These are phyloP conservation scores for Podospora conica DNA, from an alignment of 495 filamentous ascomycete species.

Conservation along the genomic window DNA sequence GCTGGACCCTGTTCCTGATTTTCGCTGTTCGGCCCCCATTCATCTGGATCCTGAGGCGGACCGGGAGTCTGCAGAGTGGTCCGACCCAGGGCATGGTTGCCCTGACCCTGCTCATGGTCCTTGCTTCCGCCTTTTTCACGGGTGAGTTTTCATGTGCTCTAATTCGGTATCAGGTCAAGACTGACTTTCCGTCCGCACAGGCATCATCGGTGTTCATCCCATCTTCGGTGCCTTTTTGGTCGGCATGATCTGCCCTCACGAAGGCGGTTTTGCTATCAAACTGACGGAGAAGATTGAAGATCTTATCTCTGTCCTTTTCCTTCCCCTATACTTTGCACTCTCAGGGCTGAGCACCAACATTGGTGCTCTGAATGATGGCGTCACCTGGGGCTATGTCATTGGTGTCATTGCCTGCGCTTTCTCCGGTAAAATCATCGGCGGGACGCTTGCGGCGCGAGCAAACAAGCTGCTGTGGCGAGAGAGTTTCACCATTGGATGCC, in stretches of 20 bases:
- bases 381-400: conserved; percentile 89
- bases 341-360: conserved; percentile 88
- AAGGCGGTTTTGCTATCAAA: conserved; percentile 90
- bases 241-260: conserved; percentile 88
- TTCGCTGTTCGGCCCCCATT: conserved; percentile 74
- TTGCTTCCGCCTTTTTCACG: conserved; percentile 90
- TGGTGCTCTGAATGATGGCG: conserved; percentile 73
- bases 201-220: conserved; percentile 79
- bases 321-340: conserved; percentile 92
- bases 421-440: conserved; percentile 76
- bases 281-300: conserved; percentile 96
- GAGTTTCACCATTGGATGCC: conserved; percentile 79
- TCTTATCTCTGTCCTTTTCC: conserved; percentile 77
- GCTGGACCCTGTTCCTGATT: conserved; percentile 71
- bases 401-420: conserved; percentile 82
- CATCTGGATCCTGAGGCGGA: conserved; percentile 63
- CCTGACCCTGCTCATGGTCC: conserved; percentile 70
- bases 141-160: not conserved
- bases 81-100: conserved; percentile 82
- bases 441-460: conserved; percentile 68
- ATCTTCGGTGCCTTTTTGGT: conserved; percentile 87
- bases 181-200: conserved; percentile 14
- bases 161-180: not conserved
- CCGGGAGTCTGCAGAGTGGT: conserved; percentile 79
- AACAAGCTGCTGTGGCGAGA: conserved; percentile 89